Conservation (phyloP, 2,329 filamentous ascomycete genomes). For the Thermothelomyces thermophilus region DNA sequence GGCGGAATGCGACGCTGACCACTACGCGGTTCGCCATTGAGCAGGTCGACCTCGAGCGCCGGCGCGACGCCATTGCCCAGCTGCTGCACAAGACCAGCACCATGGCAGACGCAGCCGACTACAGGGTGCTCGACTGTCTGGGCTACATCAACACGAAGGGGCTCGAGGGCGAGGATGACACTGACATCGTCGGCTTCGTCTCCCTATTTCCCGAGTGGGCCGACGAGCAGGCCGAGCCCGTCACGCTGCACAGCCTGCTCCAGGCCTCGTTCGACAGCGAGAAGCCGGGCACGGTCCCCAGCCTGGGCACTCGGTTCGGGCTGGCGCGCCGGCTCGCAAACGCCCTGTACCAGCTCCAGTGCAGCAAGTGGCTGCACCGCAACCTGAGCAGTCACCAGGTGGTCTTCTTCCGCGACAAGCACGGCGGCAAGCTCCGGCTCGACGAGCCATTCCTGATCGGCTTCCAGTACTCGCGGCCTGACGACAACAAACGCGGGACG, state of each 20-base stretch:
- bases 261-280: not conserved
- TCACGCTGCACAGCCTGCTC: not conserved
- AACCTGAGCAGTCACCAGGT: not conserved
- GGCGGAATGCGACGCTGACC: not conserved
- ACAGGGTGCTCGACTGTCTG: not conserved
- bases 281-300: not conserved
- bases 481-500: not conserved
- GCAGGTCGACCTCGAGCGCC: not conserved
- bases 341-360: not conserved
- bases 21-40: not conserved
- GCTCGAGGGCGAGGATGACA: not conserved
- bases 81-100: not conserved
- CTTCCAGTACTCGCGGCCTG: constrained; percentile 1
- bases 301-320: not conserved
- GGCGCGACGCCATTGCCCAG: not conserved
- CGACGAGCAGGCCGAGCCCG: not conserved
- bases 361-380: constrained; percentile 2
- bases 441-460: constrained; percentile 1
- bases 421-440: not conserved
- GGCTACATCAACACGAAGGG: not conserved
- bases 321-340: not conserved
- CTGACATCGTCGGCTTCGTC: not conserved
- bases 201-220: not conserved
- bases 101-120: not conserved
- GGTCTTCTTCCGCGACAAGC: not conserved